phyloP scores from a whole-genome alignment of 2,329 filamentous ascomycete species.

The Sporothrix protearum region DNA sequence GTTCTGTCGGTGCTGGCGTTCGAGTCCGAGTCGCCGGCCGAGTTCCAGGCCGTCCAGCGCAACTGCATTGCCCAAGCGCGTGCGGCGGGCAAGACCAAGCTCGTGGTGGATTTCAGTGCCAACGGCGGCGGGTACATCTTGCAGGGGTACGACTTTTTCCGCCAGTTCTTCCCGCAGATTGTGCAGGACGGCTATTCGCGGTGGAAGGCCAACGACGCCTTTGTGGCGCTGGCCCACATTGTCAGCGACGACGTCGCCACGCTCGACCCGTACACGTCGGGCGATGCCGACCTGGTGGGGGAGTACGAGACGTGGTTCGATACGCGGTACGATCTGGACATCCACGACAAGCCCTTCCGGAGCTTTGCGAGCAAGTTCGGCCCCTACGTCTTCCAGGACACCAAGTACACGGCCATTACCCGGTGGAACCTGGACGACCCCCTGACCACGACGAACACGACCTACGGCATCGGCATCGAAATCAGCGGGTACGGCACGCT shows the following conservation, averaged over 20 bases:
- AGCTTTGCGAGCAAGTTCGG: slow-evolving; percentile 47
- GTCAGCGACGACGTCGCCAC: slow-evolving; percentile 44
- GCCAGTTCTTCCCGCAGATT: slow-evolving; percentile 49
- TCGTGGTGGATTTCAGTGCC: slow-evolving; percentile 56
- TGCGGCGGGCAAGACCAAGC: slow-evolving; percentile 53
- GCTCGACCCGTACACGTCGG: slow-evolving; percentile 45
- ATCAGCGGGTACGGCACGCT: slow-evolving; percentile 50
- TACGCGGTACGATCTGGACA: slow-evolving; percentile 49
- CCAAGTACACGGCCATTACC: slow-evolving; percentile 53
- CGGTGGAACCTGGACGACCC: slow-evolving; percentile 49
- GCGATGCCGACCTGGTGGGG: slow-evolving; percentile 29
- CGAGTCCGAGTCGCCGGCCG: slow-evolving; percentile 28
- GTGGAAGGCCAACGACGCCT: slow-evolving; percentile 38
- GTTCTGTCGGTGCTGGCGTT: slow-evolving; percentile 36
- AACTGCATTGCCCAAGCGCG: slow-evolving; percentile 39
- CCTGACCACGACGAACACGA: slow-evolving; percentile 41
- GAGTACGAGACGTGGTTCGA: slow-evolving; percentile 39
- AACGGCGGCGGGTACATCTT: slow-evolving; percentile 59
- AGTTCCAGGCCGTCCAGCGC: slow-evolving; percentile 37
- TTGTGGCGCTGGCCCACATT: slow-evolving; percentile 44
- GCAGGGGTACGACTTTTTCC: slow-evolving; percentile 61
- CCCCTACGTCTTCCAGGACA: slow-evolving; percentile 43
- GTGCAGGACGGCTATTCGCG: slow-evolving; percentile 39
- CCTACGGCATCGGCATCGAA: slow-evolving; percentile 39
- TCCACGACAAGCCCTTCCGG: slow-evolving; percentile 48